These are phyloP conservation scores for Endothia cerciana DNA, from an alignment of 2,329 filamentous ascomycete species.

Conservation along the genomic window DNA sequence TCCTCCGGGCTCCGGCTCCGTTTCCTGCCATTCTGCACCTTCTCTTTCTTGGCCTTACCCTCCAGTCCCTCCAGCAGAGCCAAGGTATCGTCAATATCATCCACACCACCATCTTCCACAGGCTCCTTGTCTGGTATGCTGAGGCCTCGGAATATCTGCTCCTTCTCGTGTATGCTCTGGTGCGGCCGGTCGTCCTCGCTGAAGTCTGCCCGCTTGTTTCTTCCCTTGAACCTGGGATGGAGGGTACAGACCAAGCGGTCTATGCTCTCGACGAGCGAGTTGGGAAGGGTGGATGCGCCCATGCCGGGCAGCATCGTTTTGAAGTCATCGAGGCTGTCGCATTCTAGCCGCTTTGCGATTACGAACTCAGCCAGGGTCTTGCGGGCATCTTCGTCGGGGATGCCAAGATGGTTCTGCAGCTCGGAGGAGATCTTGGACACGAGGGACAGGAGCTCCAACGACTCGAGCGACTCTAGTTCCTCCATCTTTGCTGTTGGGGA, in stretches of 20 bases:
- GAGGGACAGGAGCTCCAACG: constrained; percentile 89
- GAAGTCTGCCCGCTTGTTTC: constrained; percentile 44
- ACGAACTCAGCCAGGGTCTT: constrained; percentile 97
- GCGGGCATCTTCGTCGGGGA: constrained; percentile 63
- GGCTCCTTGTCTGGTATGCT: constrained; percentile 78
- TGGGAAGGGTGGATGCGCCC: constrained; percentile 79
- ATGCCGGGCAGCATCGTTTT: constrained; percentile 74
- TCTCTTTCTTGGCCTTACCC: constrained; percentile 56
- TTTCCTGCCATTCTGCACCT: constrained; percentile 40
- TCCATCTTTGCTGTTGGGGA: constrained; percentile 64
- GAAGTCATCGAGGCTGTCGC: constrained; percentile 72
- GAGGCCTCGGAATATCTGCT: constrained; percentile 87
- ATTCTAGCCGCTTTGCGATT: constrained; percentile 85
- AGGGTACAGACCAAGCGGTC: constrained; percentile 86
- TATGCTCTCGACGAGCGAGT: constrained; percentile 86
- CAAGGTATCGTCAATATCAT: constrained; percentile 89
- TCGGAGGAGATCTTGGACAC: constrained; percentile 95
- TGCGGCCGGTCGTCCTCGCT: constrained; percentile 46
- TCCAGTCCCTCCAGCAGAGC: constrained; percentile 88
- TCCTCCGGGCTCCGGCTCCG: constrained; percentile 45
- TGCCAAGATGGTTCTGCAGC: constrained; percentile 88
- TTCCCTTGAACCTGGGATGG: constrained; percentile 84
- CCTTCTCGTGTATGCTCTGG: constrained; percentile 69
- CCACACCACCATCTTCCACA: constrained; percentile 45
- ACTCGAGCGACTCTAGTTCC: constrained; percentile 84